A percentile compares a stretch with the other conserved stretches of the same genome.
These are phyloP conservation scores for Aspergillus sp. DNA, from an alignment of 2,329 filamentous ascomycete genomes.

Conservation along the genomic window DNA sequence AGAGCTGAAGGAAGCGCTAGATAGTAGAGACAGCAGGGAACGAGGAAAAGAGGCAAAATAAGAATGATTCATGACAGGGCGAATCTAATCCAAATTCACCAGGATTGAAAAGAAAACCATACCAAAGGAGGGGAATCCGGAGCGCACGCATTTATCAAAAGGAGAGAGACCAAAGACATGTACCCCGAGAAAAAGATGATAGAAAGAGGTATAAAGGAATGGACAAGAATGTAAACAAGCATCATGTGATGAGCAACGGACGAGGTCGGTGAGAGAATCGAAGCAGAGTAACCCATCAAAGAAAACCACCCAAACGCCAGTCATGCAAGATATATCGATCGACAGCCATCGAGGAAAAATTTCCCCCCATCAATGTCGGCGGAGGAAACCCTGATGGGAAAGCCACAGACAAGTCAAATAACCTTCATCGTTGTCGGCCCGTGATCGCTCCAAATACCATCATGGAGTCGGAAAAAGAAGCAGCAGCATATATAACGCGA, in stretches of 20 bases:
- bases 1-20: too few species aligned
- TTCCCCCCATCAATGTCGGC: background rate
- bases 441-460: too few species aligned
- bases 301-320: constrained; percentile 31
- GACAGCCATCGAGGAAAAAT: constrained; percentile 14
- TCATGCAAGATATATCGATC: constrained; percentile 32
- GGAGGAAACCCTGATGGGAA: too few species aligned
- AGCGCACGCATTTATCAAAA: constrained; percentile 19
- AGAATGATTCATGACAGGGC: too few species aligned
- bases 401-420: too few species aligned
- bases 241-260: background rate
- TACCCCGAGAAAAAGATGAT: background rate
- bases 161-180: constrained; percentile 12
- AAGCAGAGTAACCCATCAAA: constrained; percentile 6
- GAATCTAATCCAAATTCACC: background rate
- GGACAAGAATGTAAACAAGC: constrained; percentile 7
- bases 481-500: constrained; percentile 1
- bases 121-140: constrained; percentile 24
- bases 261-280: constrained; percentile 4
- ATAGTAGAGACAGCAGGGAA: background rate
- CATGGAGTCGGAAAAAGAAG: too few species aligned
- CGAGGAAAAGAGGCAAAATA: background rate
- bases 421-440: too few species aligned
- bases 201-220: constrained; percentile 13
- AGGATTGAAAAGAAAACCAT: background rate